A percentile compares a stretch with the other conserved stretches of the same genome.
Evolutionary conservation across 805 yeast species (phyloP).

Genomic region (Wickerhamomyces canadensis): DNA sequence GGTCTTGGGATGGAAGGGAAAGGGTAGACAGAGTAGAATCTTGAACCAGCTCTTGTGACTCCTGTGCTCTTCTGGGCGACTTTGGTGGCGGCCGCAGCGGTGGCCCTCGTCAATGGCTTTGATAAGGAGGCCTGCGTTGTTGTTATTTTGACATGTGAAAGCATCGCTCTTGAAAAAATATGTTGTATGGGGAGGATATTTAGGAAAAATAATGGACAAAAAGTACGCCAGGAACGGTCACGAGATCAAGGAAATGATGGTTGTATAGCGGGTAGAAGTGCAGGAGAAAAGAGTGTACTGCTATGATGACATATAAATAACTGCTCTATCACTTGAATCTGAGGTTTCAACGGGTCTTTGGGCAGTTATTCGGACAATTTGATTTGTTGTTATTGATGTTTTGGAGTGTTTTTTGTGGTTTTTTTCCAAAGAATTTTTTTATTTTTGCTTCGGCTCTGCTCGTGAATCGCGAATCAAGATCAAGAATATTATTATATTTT

Average conservation of each 20-base stretch:
- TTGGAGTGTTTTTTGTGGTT: too few species aligned
- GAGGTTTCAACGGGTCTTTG: too few species aligned
- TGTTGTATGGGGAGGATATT: too few species aligned
- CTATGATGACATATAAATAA: too few species aligned
- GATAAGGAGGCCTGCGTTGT: slow-evolving; percentile 7
- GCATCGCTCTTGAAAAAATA: slow-evolving; percentile 9
- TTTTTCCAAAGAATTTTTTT: too few species aligned
- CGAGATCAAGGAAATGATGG: not conserved
- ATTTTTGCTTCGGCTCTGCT: too few species aligned
- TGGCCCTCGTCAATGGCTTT: slow-evolving; percentile 3
- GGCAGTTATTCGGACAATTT: too few species aligned
- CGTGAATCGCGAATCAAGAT: too few species aligned
- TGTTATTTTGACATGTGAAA: slow-evolving; percentile 18
- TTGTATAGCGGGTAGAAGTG: not conserved
- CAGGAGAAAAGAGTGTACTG: not conserved
- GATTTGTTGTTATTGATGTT: too few species aligned
- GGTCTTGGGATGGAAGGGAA: slow-evolving; percentile 56
- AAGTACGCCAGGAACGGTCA: not conserved
- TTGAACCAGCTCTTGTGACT: slow-evolving; percentile 7
- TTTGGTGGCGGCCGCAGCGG: slow-evolving; percentile 5
- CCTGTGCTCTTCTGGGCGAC: not conserved
- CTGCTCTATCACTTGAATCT: too few species aligned
- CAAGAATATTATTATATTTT: too few species aligned
- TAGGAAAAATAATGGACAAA: not conserved
- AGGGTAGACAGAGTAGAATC: slow-evolving; percentile 27